These are phyloP conservation scores for Leccinum longicurvipes DNA, from an alignment of 768 basidiomycete species.

Conservation along the genomic window DNA sequence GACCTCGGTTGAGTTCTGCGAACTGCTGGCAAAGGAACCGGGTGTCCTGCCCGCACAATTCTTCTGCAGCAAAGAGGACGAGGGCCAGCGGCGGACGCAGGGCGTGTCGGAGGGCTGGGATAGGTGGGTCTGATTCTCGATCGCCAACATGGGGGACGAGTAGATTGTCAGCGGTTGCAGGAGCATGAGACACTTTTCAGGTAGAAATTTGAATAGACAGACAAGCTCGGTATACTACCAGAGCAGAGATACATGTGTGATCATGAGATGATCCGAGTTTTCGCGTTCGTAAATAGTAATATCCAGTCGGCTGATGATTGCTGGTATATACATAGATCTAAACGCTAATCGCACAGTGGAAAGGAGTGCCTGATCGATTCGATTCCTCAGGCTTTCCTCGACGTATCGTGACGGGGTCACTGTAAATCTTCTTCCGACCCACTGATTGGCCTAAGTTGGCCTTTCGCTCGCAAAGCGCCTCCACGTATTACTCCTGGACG, in stretches of 20 bases:
- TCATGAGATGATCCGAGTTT: too few relatives aligned
- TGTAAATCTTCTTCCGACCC: too few relatives aligned
- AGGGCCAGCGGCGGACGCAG: slow-evolving; percentile 15
- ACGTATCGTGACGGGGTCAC: too few relatives aligned
- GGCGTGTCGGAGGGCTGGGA: slow-evolving; percentile 40
- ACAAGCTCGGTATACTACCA: not conserved
- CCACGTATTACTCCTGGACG: too few relatives aligned
- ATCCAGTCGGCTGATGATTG: too few relatives aligned
- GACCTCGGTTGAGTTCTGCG: slow-evolving; percentile 51
- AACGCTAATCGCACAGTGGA: too few relatives aligned
- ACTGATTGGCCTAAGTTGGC: too few relatives aligned
- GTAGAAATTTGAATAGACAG: slow-evolving; percentile 26
- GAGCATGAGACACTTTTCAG: slow-evolving; percentile 37
- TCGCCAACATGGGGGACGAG: slow-evolving; percentile 75
- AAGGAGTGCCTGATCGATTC: too few relatives aligned
- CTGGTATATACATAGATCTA: too few relatives aligned
- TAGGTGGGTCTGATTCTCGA: slow-evolving; percentile 74
- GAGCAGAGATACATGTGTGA: not conserved
- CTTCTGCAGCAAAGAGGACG: slow-evolving; percentile 37
- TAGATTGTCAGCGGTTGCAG: slow-evolving; percentile 44
- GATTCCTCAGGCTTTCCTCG: too few relatives aligned
- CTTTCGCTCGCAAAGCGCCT: too few relatives aligned
- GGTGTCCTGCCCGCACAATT: slow-evolving; percentile 69
- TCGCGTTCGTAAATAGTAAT: too few relatives aligned
- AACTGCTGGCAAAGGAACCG: slow-evolving; percentile 53